Conservation (phyloP, 257 asterid genomes). For the Thymus mandschuricus region DNA sequence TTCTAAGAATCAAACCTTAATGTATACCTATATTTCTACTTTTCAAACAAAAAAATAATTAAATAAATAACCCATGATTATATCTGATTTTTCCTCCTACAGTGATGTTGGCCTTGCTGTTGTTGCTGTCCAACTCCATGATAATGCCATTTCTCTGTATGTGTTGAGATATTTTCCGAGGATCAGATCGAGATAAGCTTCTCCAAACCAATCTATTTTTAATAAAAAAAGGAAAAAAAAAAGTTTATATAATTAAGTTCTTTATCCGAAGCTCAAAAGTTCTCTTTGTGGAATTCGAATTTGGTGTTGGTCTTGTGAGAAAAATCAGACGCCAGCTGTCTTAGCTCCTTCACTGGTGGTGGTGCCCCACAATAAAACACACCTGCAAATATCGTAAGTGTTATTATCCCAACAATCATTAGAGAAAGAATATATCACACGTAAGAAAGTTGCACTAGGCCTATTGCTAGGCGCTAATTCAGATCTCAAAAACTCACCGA, state of each 20-base stretch:
- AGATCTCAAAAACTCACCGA: conserved; percentile 46
- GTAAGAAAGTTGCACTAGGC: background rate
- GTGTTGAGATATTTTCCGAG: background rate
- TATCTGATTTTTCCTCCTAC: conserved; percentile 23
- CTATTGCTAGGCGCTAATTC: too few species aligned
- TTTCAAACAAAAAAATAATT: background rate
- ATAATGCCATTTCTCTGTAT: conserved; percentile 17
- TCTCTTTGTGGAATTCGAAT: conserved; percentile 71
- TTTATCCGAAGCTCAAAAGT: conserved; percentile 39
- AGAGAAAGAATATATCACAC: background rate
- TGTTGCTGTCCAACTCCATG: conserved; percentile 16
- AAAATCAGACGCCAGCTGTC: conserved; percentile 66
- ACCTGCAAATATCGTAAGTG: conserved; percentile 45
- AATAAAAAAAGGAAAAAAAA: background rate
- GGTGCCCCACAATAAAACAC: conserved; percentile 78
- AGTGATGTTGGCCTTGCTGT: conserved; percentile 7
- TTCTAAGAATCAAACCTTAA: conserved; percentile 11
- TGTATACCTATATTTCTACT: background rate
- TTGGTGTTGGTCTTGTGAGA: conserved; percentile 62
- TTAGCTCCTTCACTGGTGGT: conserved; percentile 54
- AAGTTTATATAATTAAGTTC: too few species aligned
- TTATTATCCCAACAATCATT: background rate
- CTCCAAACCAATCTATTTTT: too few species aligned
- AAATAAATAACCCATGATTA: background rate
- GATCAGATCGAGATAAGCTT: background rate